Base-by-base conservation (phyloP, 495 filamentous ascomycete genomes). In the Aspergillus sparsus region DNA sequence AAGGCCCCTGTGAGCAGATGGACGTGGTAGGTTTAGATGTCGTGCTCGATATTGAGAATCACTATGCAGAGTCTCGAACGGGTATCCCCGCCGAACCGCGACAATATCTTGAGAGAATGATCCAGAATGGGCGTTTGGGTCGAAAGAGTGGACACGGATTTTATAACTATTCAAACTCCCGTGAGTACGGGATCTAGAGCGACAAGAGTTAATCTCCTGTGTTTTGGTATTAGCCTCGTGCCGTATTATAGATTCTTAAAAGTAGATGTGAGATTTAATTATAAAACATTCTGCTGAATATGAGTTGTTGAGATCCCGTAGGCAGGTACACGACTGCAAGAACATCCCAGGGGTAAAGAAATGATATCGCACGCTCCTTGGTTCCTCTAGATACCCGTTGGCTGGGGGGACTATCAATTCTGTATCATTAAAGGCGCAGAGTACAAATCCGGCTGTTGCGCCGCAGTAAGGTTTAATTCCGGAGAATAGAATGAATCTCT, bases 21-120 rank as follows among this genome's bases (percentile, higher is more conserved):
- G 74, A 77, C 64, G 60, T 72, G 13, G 74, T 75, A 33, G 75
- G 75, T 1, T 55, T 77, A 44, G 75, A 76, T 66, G 72, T 75
- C 0, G 72, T 73, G 2, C 49, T 71, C 33, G 72, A 68, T 35
- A 77, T 77, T 55, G 74, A 77, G 57, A 68, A 77, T 18, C 72
- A 76, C 49, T 77, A 77, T 60, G 67, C 66, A 8, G 59, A 70
- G 34, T 41, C 42, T 0, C 63, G 63, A 3, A 34, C 16, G 0
- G 66, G 66, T 1, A 42, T 74, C 55, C 70, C 71, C 15, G 11
- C 11, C 6, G 70, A 66, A 27, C 66, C 71, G 18, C 55, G 67
- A 21, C 36, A 62, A 7, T 65, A 64, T 42, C 62, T 73, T 9
- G 34, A 50, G 41, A 36, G 57, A 21, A 72, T 74, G 65, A 68